A percentile compares a stretch with the other conserved stretches of the same genome.
phyloP scores from a whole-genome alignment of 225 moss, liverwort and hornwort species.

The Bryoerythrophyllum caledonicum region DNA sequence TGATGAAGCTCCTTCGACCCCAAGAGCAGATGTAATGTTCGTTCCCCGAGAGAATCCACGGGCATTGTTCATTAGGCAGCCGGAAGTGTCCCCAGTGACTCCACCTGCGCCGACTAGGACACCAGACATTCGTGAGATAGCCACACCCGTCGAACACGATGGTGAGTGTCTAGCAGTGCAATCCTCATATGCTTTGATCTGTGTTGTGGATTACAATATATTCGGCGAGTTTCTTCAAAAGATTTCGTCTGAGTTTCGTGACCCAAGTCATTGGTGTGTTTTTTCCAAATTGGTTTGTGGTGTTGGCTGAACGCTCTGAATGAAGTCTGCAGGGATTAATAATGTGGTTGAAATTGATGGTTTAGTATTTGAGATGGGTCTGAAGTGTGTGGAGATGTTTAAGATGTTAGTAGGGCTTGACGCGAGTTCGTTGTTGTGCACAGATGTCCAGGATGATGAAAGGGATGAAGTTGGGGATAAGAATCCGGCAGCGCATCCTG shows the following conservation, averaged over 20 bases:
- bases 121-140: slow-evolving; percentile 61
- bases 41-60: slow-evolving; percentile 83
- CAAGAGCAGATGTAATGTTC: slow-evolving; percentile 85
- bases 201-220: neutral
- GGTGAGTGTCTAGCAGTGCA: slow-evolving; percentile 29
- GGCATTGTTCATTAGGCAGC: slow-evolving; percentile 71
- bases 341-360: too few species aligned
- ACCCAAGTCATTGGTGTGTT: too few species aligned
- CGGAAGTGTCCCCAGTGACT: slow-evolving; percentile 44
- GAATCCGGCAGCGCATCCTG: slow-evolving; percentile 15
- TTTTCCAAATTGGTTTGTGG: neutral
- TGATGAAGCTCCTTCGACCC: slow-evolving; percentile 74
- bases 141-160: slow-evolving; percentile 58
- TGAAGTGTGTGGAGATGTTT: neutral
- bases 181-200: neutral
- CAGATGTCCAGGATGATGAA: slow-evolving; percentile 28
- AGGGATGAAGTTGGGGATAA: slow-evolving; percentile 15
- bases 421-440: neutral
- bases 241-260: neutral
- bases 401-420: neutral
- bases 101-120: slow-evolving; percentile 38
- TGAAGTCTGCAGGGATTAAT: neutral
- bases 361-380: neutral
- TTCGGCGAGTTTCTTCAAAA: neutral
- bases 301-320: neutral